phyloP scores from a whole-genome alignment of 768 basidiomycete species.

The Tubosaeta sp. region DNA sequence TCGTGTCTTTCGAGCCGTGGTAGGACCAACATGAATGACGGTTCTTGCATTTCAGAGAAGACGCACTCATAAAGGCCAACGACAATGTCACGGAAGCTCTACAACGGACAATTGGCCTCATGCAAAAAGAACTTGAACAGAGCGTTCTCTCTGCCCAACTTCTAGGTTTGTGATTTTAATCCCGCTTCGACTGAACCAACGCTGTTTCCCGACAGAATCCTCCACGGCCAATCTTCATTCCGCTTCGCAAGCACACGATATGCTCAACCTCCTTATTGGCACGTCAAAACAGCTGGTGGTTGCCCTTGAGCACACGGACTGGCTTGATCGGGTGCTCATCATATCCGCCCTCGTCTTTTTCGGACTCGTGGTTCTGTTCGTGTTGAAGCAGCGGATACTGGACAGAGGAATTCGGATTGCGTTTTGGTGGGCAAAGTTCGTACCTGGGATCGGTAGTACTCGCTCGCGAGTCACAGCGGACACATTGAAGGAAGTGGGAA shows the following conservation, averaged over 20 bases:
- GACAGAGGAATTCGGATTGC: conserved; percentile 76
- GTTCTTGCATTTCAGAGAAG: conserved; percentile 50
- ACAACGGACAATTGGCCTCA: conserved; percentile 74
- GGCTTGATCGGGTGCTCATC: conserved; percentile 87
- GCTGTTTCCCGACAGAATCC: conserved; percentile 45
- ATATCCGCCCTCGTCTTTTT: conserved; percentile 80
- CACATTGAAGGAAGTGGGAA: conserved; percentile 5
- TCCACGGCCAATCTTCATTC: conserved; percentile 75
- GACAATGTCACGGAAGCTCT: conserved; percentile 86
- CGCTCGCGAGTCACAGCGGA: not conserved
- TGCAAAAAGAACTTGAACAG: conserved; percentile 91
- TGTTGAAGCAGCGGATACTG: conserved; percentile 83
- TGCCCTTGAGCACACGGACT: conserved; percentile 85
- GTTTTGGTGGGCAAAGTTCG: conserved; percentile 83
- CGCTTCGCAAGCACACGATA: conserved; percentile 74
- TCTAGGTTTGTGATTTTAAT: conserved; percentile 50
- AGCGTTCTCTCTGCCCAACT: conserved; percentile 84
- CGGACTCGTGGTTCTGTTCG: conserved; percentile 75
- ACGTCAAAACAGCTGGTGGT: conserved; percentile 85
- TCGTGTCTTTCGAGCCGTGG: conserved; percentile 24
- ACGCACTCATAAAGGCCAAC: conserved; percentile 84
- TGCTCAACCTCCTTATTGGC: conserved; percentile 62
- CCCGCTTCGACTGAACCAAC: not conserved
- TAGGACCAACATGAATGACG: not conserved
- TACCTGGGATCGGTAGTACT: conserved; percentile 38